Conservation (phyloP, 169 alveolate genomes). For the Cryptosporidium parvum region DNA sequence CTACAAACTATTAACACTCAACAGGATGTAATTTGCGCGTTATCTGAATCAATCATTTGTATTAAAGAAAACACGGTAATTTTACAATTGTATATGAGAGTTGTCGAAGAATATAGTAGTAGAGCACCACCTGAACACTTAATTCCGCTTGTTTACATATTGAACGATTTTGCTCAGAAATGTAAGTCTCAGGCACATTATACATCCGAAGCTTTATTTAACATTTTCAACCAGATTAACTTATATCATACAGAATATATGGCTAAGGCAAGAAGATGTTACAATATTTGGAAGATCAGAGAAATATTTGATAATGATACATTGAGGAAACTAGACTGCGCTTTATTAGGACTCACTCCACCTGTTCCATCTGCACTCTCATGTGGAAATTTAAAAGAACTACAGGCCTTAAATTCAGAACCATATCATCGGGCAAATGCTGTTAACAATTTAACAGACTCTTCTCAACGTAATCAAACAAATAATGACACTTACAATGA, state of each 20-base stretch:
- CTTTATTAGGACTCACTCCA: slow-evolving; percentile 57
- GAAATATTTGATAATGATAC: slow-evolving; percentile 65
- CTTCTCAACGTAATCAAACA: not conserved
- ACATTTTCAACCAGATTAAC: slow-evolving; percentile 58
- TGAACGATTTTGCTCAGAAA: slow-evolving; percentile 73
- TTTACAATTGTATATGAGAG: slow-evolving; percentile 64
- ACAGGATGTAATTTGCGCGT: slow-evolving; percentile 69
- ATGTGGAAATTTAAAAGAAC: not conserved
- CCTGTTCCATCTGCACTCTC: slow-evolving; percentile 38
- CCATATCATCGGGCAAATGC: not conserved
- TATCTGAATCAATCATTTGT: slow-evolving; percentile 43
- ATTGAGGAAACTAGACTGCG: slow-evolving; percentile 44
- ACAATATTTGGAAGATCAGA: slow-evolving; percentile 65
- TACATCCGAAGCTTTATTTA: slow-evolving; percentile 61
- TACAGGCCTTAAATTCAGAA: not conserved
- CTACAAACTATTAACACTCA: slow-evolving; percentile 52
- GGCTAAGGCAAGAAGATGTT: slow-evolving; percentile 76
- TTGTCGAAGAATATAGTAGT: slow-evolving; percentile 63
- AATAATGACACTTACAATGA: not conserved
- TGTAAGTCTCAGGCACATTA: slow-evolving; percentile 64
- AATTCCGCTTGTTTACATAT: slow-evolving; percentile 57
- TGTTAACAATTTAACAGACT: not conserved
- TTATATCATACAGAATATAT: slow-evolving; percentile 58
- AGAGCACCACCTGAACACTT: slow-evolving; percentile 75
- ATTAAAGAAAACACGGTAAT: slow-evolving; percentile 61